Conservation (phyloP, 805 yeast genomes). For the Monosporozyma yasuniensis region DNA sequence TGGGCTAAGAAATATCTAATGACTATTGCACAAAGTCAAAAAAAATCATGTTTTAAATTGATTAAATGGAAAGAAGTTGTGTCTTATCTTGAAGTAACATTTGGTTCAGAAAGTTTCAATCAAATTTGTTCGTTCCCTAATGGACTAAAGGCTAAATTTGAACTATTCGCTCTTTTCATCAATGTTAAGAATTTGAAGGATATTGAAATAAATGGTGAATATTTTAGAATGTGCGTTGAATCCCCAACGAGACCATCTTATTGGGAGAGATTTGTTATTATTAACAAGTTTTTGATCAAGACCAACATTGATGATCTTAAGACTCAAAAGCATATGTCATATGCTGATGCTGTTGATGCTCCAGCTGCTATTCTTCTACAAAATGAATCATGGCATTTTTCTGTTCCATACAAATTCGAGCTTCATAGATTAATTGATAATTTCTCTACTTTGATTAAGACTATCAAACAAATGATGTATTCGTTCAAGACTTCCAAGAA, state of each 20-base stretch:
- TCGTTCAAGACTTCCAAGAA: constrained; percentile 38
- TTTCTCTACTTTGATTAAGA: constrained; percentile 56
- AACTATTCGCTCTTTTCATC: constrained; percentile 28
- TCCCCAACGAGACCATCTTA: constrained; percentile 39
- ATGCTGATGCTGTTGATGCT: background rate
- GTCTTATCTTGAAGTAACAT: constrained; percentile 16
- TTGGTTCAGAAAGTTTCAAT: constrained; percentile 18
- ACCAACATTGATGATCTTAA: constrained; percentile 27
- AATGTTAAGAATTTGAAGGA: constrained; percentile 16
- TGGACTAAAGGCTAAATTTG: constrained; percentile 41
- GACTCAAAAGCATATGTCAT: constrained; percentile 13
- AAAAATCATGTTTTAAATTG: constrained; percentile 8
- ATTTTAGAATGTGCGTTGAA: constrained; percentile 40
- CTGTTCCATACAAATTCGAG: constrained; percentile 65
- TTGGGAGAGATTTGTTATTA: constrained; percentile 43
- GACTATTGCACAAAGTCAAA: constrained; percentile 13
- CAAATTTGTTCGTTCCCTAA: constrained; percentile 36
- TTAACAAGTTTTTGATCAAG: constrained; percentile 29
- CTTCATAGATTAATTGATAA: constrained; percentile 77
- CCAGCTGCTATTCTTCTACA: constrained; percentile 33
- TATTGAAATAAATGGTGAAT: constrained; percentile 23
- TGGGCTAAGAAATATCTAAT: constrained; percentile 23
- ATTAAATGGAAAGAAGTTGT: constrained; percentile 18
- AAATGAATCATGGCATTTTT: constrained; percentile 39
- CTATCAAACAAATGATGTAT: constrained; percentile 49